Conservation (phyloP, 2,329 filamentous ascomycete species). For the Plectosphaerella plurivora region DNA sequence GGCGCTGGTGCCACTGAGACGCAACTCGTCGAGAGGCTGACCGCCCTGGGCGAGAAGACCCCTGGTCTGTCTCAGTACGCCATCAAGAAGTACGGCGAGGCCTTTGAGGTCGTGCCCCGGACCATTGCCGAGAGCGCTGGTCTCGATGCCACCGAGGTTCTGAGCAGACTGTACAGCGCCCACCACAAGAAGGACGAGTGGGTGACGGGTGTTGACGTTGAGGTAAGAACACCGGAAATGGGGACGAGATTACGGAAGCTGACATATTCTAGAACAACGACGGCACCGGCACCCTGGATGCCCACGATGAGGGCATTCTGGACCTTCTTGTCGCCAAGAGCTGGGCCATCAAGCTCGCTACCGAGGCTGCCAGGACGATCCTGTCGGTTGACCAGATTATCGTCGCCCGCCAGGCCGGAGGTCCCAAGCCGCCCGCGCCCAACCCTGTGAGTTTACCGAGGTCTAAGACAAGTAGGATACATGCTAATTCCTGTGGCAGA, state of each 20-base stretch:
- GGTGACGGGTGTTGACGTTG: constrained; percentile 90
- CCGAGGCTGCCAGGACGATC: constrained; percentile 89
- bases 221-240: constrained; percentile 43
- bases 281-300: constrained; percentile 75
- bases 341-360: constrained; percentile 96
- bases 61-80: constrained; percentile 91
- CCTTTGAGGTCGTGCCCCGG: constrained; percentile 93
- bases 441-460: constrained; percentile 57
- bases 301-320: constrained; percentile 81
- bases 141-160: constrained; percentile 92
- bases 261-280: constrained; percentile 58
- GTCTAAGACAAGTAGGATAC: neutral
- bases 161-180: constrained; percentile 87
- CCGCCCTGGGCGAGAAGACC: constrained; percentile 85
- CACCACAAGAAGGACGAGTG: constrained; percentile 86
- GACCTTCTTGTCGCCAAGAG: constrained; percentile 89
- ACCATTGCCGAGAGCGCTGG: constrained; percentile 93
- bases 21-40: constrained; percentile 88
- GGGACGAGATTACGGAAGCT: constrained; percentile 11
- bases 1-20: constrained; percentile 93
- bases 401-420: constrained; percentile 92
- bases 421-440: constrained; percentile 91
- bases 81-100: constrained; percentile 95
- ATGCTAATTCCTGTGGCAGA: constrained; percentile 33
- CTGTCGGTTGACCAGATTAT: constrained; percentile 98